Base-by-base conservation (phyloP, 768 basidiomycete species). In the Tricholoma flavovirens region DNA sequence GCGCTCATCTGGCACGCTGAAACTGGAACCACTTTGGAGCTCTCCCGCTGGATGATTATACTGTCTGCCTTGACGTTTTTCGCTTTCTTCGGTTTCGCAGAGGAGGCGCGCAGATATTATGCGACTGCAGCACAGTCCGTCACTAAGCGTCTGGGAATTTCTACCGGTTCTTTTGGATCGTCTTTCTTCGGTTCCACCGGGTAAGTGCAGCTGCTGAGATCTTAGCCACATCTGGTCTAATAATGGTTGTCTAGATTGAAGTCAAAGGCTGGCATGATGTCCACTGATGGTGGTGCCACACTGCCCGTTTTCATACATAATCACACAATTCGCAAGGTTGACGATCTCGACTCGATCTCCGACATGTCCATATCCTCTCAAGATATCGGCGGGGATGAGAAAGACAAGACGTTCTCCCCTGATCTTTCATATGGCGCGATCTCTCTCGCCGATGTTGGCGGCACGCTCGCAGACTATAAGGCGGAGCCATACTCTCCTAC, bases 31-130 rank as follows among this genome's bases (percentile, higher is more conserved):
- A 10, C 56, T 0, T 1, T 77, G 1, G 73, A 80, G 60, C 32
- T 73, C 19, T 60, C 64, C 1, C 72, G 80, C 9, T 82, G 82
- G 78, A 36, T 63, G 0, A 56, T 57, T 0, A 64, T 76, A 49
- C 12, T 74, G 9, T 74, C 70, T 49, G 74, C 77, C 1, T 66
- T 81, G 49, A 6, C 75, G n/a, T 83, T 83, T 69, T 85, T 85
- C 59, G 59, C 61, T 9, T 77, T 82, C 67, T 85, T 85, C 62
- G 83, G 82, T 5, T 76, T 83, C 35, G 77, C 75, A 0, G 71
- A 71, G 24, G 83, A 83, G 60, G 81, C 82, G 8, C 66, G 74
- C 33, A 75, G 69, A 59, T 66, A 77, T 57, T 83, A 84, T 58
- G 54, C 61, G 5, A 58, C 61, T 4, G 69, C 68, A 4, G 67